Evolutionary conservation across 306 rosid species (phyloP), one percentile per base, ranked within the genome.

Genomic region (Trichosanthes truncata): DNA sequence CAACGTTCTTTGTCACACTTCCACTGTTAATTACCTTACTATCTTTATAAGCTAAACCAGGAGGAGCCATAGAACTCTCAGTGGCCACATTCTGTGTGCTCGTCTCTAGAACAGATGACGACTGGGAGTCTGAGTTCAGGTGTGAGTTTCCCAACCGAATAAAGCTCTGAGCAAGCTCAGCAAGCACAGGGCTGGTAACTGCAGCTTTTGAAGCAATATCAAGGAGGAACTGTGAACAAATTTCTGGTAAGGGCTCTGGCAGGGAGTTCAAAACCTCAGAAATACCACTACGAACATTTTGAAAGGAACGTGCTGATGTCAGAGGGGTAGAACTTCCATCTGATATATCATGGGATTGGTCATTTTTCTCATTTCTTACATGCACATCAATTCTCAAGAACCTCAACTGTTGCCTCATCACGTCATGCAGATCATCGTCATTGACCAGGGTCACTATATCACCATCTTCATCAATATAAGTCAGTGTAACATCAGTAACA

Each of bases 381-480:
- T 85, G 88, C 9, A 96, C 93, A 72, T 87, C 82, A 75, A 96
- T 93, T 82, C 83, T 91, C 92, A 93, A 81, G 84, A 90, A 91
- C 57, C 85, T 91, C 61, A 96, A 80, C 29, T 71, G 43, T 85
- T 96, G 99, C 81, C 80, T 86, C 97, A 86, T 82, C 80, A 86
- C 87, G 73, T 96, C 99, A 75, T 33, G 83, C 74, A 96, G 86
- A 87, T 96, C 99, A 78, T 87, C 91, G 45, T 91, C 97, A 69
- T 91, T 93, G 69, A 85, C 93, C 2, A 96, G 87, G 25, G 96
- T 83, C 67, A 96, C 98, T 29, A 79, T 55, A 86, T 96, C 99
- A 1, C 98, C 99, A 82, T 96, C 99, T 85, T 96, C 99, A 51
- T 96, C 99, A 20, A 88, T 56, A 79, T 96, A 96, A 29, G 91